Conservation (phyloP, 1,284 basidiomycete genomes). For the Cryptococcus wingfieldii region DNA sequence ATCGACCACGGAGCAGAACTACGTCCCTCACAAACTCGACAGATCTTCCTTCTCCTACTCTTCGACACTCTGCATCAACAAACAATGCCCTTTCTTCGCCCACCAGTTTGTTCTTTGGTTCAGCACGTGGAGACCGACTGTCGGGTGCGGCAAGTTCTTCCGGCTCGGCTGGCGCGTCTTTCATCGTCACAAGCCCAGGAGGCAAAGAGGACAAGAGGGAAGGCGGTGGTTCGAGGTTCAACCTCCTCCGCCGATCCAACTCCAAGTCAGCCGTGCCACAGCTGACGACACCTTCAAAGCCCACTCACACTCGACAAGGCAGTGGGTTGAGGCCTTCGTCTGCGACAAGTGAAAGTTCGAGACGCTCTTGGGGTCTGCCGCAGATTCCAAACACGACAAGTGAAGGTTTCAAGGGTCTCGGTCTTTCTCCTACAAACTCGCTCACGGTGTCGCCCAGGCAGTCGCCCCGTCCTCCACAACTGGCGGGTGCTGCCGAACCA, state of each 20-base stretch:
- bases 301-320: neutral
- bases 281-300: neutral
- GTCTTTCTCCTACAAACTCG: slow-evolving; percentile 20
- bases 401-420: slow-evolving; percentile 20
- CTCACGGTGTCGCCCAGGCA: neutral
- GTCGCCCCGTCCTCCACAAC: no score
- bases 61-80: slow-evolving; percentile 16
- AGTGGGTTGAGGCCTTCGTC: slow-evolving; percentile 9
- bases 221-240: slow-evolving; percentile 6
- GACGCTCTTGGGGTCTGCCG: slow-evolving; percentile 40
- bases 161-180: neutral
- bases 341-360: slow-evolving; percentile 6
- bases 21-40: neutral
- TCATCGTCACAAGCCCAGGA: no score
- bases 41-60: slow-evolving; percentile 6
- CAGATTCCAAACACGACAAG: slow-evolving; percentile 19
- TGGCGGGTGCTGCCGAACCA: slow-evolving; percentile 4
- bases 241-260: slow-evolving; percentile 11
- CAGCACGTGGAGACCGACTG: slow-evolving; percentile 14
- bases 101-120: neutral
- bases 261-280: slow-evolving; percentile 8
- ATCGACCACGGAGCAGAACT: neutral
- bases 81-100: slow-evolving; percentile 1
- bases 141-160: neutral
- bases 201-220: slow-evolving; percentile 1